Conservation (phyloP, 2,329 filamentous ascomycete genomes). For the Pseudocercospora fuligena region DNA sequence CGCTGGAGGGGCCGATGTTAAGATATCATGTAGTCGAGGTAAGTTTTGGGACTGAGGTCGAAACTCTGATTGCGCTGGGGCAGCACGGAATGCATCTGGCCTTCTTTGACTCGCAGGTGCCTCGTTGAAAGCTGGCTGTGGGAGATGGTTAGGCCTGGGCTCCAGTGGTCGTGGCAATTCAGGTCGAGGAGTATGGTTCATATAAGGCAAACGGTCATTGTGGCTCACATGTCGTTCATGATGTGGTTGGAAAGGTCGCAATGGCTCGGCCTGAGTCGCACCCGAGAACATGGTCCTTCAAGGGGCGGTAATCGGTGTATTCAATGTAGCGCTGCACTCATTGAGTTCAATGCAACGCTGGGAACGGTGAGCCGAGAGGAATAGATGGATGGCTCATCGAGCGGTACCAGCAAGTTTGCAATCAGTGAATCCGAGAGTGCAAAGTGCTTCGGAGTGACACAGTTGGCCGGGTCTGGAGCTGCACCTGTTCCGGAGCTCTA, state of each 20-base stretch:
- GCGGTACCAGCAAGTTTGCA: slow-evolving; percentile 12
- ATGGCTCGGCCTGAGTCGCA: slow-evolving; percentile 19
- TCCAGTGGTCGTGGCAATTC: slow-evolving; percentile 37
- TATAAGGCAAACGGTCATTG: slow-evolving; percentile 26
- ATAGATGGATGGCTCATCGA: slow-evolving; percentile 15
- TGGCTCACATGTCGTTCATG: slow-evolving; percentile 29
- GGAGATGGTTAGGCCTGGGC: slow-evolving; percentile 29
- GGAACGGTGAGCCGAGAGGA: slow-evolving; percentile 6
- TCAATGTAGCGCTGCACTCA: slow-evolving; percentile 11
- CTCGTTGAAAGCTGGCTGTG: slow-evolving; percentile 29
- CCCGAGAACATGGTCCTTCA: slow-evolving; percentile 21
- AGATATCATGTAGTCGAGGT: slow-evolving; percentile 38
- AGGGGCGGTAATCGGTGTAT: not conserved
- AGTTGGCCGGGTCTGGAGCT: slow-evolving; percentile 7
- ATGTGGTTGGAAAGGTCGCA: slow-evolving; percentile 19
- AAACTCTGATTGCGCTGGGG: slow-evolving; percentile 25
- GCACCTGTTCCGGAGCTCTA: slow-evolving; percentile 9
- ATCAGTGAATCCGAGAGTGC: not conserved
- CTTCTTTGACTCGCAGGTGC: slow-evolving; percentile 19
- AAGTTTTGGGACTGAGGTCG: slow-evolving; percentile 33
- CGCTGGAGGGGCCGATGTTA: slow-evolving; percentile 31
- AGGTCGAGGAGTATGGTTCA: slow-evolving; percentile 20
- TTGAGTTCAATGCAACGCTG: slow-evolving; percentile 5
- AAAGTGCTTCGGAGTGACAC: slow-evolving; percentile 6
- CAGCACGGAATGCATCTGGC: slow-evolving; percentile 28